Percentiles rank a stretch among this genome's conserved stretches.
Evolutionary conservation across 1,284 basidiomycete genomes (phyloP).

Genomic region (Dichomitus squalens): DNA sequence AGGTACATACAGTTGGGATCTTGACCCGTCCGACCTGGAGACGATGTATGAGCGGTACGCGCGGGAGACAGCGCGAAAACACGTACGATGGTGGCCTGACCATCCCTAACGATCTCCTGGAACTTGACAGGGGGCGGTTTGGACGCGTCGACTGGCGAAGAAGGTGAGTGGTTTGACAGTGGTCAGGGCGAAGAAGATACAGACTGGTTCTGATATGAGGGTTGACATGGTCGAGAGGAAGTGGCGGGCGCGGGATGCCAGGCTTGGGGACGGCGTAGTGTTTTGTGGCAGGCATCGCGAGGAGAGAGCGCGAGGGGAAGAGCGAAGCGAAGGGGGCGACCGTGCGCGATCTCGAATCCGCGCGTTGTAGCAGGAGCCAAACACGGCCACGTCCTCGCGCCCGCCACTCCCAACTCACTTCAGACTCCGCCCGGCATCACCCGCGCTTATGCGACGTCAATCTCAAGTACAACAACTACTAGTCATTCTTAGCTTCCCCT

Average conservation of each 20-base stretch:
- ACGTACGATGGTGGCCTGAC: conserved; percentile 64
- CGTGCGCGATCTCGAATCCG: conserved; percentile 19
- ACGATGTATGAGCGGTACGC: conserved; percentile 12
- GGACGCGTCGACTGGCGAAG: conserved; percentile 31
- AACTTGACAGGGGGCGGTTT: conserved; percentile 58
- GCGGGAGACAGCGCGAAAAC: conserved; percentile 8
- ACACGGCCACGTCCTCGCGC: conserved; percentile 13
- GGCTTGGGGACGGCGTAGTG: conserved; percentile 21
- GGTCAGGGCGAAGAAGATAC: conserved; percentile 28
- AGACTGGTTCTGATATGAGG: conserved; percentile 42
- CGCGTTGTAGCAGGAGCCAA: conserved; percentile 20
- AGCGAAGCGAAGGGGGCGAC: conserved; percentile 11
- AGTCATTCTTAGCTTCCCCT: background rate
- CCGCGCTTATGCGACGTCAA: background rate
- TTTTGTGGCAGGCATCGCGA: conserved; percentile 19
- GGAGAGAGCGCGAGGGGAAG: conserved; percentile 6
- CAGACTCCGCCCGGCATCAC: conserved; percentile 19
- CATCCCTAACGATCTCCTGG: conserved; percentile 70
- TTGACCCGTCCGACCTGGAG: conserved; percentile 87
- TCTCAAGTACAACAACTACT: background rate
- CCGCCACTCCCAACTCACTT: conserved; percentile 11
- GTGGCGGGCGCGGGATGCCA: conserved; percentile 36
- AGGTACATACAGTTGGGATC: conserved; percentile 78
- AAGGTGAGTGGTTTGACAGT: conserved; percentile 14
- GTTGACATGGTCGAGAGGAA: conserved; percentile 42